Conservation (phyloP, 1,284 basidiomycete species). For the Marasmius tenuissimus region DNA sequence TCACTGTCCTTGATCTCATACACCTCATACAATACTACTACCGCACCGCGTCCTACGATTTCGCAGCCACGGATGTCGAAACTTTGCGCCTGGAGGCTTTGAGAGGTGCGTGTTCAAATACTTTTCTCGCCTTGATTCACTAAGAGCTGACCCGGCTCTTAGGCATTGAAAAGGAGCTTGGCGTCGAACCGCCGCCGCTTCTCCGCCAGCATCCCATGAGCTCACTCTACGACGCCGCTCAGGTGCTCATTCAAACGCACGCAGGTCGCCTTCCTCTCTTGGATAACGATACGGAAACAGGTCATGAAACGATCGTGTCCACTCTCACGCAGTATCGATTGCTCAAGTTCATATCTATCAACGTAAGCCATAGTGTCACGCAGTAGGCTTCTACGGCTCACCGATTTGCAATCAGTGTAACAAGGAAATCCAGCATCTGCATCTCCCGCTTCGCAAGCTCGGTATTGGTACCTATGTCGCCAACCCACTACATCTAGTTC, state of each 20-base stretch:
- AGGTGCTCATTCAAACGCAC: conserved; percentile 91
- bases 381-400: conserved; percentile 6
- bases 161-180: conserved; percentile 94
- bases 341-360: conserved; percentile 98
- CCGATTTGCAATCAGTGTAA: conserved; percentile 47
- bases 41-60: conserved; percentile 83
- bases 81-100: conserved; percentile 89
- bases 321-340: conserved; percentile 98
- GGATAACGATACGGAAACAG: conserved; percentile 92
- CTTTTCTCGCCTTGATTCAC: conserved; percentile 14
- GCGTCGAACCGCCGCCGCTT: conserved; percentile 91
- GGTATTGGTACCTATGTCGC: conserved; percentile 94
- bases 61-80: conserved; percentile 90
- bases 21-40: conserved; percentile 98
- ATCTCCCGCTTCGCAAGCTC: conserved; percentile 81
- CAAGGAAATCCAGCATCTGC: conserved; percentile 74
- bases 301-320: conserved; percentile 93
- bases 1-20: conserved; percentile 94
- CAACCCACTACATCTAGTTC: conserved; percentile 36
- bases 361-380: conserved; percentile 58
- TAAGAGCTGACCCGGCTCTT: conserved; percentile 14
- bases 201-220: conserved; percentile 87
- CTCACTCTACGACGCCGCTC: conserved; percentile 90
- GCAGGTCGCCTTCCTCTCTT: conserved; percentile 93
- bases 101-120: conserved; percentile 58